Conservation (phyloP, 768 basidiomycete species). For the Baorangia bicolor region DNA sequence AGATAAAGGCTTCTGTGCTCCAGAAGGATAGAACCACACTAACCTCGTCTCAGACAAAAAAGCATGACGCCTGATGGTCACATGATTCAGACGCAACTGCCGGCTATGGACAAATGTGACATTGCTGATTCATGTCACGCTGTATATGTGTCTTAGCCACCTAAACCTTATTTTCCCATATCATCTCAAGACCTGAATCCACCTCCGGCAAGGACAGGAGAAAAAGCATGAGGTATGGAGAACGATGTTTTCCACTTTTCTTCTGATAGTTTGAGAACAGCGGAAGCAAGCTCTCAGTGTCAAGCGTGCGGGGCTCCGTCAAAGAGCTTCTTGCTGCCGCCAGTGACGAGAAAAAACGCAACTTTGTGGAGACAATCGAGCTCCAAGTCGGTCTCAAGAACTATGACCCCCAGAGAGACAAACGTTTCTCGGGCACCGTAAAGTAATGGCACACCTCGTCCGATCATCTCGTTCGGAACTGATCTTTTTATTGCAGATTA, state of each 20-base stretch:
- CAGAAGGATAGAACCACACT: not conserved
- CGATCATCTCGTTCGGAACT: not conserved
- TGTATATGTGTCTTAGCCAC: conserved; percentile 36
- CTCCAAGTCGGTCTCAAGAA: conserved; percentile 97
- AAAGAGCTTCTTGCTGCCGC: conserved; percentile 85
- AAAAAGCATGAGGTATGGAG: conserved; percentile 33
- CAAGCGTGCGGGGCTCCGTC: conserved; percentile 99
- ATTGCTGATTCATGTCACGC: conserved; percentile 30
- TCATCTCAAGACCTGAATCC: conserved; percentile 27
- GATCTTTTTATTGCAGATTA: conserved; percentile 50
- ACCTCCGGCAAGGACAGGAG: conserved; percentile 15
- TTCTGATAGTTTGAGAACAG: conserved; percentile 13
- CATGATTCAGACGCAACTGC: not conserved
- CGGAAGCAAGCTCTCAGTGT: conserved; percentile 89
- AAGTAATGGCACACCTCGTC: conserved; percentile 53
- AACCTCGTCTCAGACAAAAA: conserved; percentile 12
- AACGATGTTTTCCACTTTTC: not conserved
- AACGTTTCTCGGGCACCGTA: conserved; percentile 99
- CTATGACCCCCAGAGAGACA: conserved; percentile 99
- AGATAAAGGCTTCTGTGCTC: conserved; percentile 1
- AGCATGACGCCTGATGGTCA: conserved; percentile 22
- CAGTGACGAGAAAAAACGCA: conserved; percentile 85
- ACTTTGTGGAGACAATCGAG: conserved; percentile 95
- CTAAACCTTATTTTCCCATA: conserved; percentile 27
- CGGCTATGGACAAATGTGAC: conserved; percentile 13